Base-by-base conservation (phyloP, 192 early-diverging fungal genomes). In the Coemansia sp. region DNA sequence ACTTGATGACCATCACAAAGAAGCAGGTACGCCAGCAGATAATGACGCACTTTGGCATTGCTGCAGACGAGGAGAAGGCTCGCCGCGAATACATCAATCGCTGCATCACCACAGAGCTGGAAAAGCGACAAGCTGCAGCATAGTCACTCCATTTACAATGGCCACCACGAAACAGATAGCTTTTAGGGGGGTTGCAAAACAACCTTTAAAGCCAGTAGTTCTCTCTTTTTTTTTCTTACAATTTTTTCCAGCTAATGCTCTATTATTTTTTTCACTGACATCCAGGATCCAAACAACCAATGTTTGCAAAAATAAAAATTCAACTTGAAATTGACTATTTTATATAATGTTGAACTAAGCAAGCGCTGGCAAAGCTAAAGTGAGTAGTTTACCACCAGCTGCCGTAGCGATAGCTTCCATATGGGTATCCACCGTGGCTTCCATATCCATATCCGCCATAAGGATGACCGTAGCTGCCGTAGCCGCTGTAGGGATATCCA, bases 1-100 rank as follows among this genome's bases (percentile, higher is more conserved):
- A 99, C 65, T 74, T 99, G 58, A 97, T 97, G 96, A 92, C 89
- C n/a, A 90, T 99, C 53, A 99, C 97, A 48, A 98, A 99, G 85
- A 98, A 98, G 79, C 91, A 93, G 84, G 94, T 97, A n/a, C 92
- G 97, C 51, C 91, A 96, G 64, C 85, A 94, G 71, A 72, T 99
- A 50, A 86, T 88, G 59, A 73, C 72, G 12, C 69, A 83, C 56
- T 95, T 97, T 81, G 89, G 89, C 18, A 80, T 90, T 47, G 55
- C 69, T 24, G 55, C 67, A 12, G 79, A 82, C 18, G 97, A 99
- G 55, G 81, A 96, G 83, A 88, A 83, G 28, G 72, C 83, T 19
- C 82, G 87, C 56, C 95, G 95, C 78, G 89, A 90, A 30, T 89
- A 85, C 56, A 97, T 97, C 81, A 97, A 96, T 74, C 77, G 81